Conservation (phyloP, 768 basidiomycete genomes). For the Kwoniella europaea region DNA sequence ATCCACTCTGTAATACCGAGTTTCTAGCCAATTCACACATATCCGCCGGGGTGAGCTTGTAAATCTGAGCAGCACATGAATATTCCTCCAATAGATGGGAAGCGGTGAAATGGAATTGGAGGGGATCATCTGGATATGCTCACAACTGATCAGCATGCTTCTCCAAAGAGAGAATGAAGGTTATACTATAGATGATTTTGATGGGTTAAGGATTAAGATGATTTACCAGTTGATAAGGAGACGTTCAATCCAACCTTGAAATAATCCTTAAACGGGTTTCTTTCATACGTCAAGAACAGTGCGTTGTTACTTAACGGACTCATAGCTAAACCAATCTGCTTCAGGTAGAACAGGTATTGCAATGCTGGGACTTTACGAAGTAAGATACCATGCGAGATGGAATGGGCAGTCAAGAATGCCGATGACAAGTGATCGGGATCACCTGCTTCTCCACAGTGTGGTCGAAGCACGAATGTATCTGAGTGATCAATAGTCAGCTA, state of each 20-base stretch:
- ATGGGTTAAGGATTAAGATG: too few relatives aligned
- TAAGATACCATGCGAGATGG: conserved; percentile 98
- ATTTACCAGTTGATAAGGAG: conserved; percentile 90
- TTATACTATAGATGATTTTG: too few relatives aligned
- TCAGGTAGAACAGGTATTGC: conserved; percentile 90
- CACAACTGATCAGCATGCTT: not conserved
- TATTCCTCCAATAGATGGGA: conserved; percentile 80
- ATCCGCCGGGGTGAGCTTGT: conserved; percentile 79
- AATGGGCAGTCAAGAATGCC: conserved; percentile 93
- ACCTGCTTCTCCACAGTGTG: conserved; percentile 96
- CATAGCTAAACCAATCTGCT: conserved; percentile 98
- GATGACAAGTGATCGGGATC: conserved; percentile 97
- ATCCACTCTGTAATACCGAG: conserved; percentile 93
- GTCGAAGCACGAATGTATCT: conserved; percentile 97
- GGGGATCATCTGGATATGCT: conserved; percentile 41
- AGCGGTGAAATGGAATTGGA: conserved; percentile 98
- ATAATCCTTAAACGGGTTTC: conserved; percentile 95
- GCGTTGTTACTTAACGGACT: conserved; percentile 98
- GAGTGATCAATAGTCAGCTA: conserved; percentile 11
- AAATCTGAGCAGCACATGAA: conserved; percentile 97
- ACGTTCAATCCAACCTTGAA: conserved; percentile 94
- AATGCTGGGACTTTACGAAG: conserved; percentile 96
- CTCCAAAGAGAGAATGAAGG: too few relatives aligned
- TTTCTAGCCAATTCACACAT: conserved; percentile 98
- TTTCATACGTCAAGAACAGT: conserved; percentile 87